Base-by-base conservation (phyloP, 306 rosid genomes). In the Quercus mongolica region DNA sequence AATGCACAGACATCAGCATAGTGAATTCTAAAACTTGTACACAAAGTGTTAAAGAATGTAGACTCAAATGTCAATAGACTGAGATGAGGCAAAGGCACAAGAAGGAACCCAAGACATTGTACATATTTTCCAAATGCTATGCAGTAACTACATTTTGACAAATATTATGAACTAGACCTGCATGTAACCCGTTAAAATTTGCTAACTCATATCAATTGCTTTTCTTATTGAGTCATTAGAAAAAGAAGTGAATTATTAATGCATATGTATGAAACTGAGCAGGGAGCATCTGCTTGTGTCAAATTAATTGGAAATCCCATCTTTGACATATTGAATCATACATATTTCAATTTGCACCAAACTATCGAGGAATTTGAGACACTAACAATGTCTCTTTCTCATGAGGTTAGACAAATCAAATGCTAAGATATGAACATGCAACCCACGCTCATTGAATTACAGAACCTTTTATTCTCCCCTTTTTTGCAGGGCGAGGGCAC, bases 1-100 rank as follows among this genome's bases (percentile, higher is more conserved):
- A 64, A 77, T 6, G 74, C 59, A 76, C 6, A 83, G 75, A 81
- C 72, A 74, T 77, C 65, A 67, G 30, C 21, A 35, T 56, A 10
- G 83, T 25, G 31, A 79, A 30, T 63, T 56, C 57, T 61, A 78
- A 85, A 59, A 49, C 55, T 82, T 68, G 31, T 57, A 64, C 80
- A 69, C 23, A 33, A 15, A 5, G n/a, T 49, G 71, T 11, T 20
- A 68, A 7, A 76, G 23, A 64, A 71, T 55, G 67, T 15, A 59
- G 26, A 79, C 51, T 61, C 44, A 71, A 73, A 70, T 69, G 73
- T 28, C 73, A 69, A 76, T 5, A 56, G 21, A 80, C 59, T 31
- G 51, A 69, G 68, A 28, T 38, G n/a, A 69, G 18, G 14, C 10
- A 3, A 9, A 56, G 55, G 30, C 23, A 55, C 17, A 59, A 59